Percentiles rank a stretch among this genome's conserved stretches.
Conservation (phyloP, 2,329 filamentous ascomycete genomes). For the Talaromyces sp. region DNA sequence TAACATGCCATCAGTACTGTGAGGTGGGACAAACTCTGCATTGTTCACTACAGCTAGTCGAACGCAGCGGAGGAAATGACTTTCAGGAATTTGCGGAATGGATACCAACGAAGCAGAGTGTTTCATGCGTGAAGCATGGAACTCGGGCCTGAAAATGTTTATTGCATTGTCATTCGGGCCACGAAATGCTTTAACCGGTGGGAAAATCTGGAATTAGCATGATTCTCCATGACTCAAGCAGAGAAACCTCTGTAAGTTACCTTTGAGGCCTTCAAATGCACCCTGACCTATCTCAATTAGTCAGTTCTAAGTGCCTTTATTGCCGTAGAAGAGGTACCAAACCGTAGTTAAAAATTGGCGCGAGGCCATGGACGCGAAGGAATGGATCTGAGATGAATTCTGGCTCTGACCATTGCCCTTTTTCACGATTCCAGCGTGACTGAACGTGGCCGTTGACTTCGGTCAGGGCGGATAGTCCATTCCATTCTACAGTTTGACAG, state of each 20-base stretch:
- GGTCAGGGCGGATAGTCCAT: neutral
- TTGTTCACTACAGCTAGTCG: slow-evolving; percentile 81
- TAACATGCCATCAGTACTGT: slow-evolving; percentile 83
- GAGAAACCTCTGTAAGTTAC: neutral
- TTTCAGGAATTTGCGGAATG: slow-evolving; percentile 73
- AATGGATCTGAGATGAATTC: slow-evolving; percentile 1
- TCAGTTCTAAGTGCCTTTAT: neutral
- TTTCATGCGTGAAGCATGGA: slow-evolving; percentile 80
- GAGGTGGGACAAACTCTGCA: slow-evolving; percentile 84
- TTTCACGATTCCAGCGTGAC: neutral
- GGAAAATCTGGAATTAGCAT: neutral
- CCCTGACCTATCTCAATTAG: neutral
- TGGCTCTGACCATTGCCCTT: neutral
- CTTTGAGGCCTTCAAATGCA: slow-evolving; percentile 6
- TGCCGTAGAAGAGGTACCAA: neutral
- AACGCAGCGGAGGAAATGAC: slow-evolving; percentile 71
- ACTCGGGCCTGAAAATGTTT: slow-evolving; percentile 80
- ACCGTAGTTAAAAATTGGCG: slow-evolving; percentile 3
- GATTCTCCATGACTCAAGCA: neutral
- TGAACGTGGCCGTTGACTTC: slow-evolving; percentile 4
- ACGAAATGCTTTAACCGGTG: neutral
- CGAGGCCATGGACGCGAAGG: neutral
- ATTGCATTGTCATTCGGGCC: slow-evolving; percentile 45
- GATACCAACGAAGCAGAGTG: slow-evolving; percentile 79
- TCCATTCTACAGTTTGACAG: neutral